These are phyloP conservation scores for Cicer chorassanicum DNA, from an alignment of 306 rosid species.

Conservation along the genomic window DNA sequence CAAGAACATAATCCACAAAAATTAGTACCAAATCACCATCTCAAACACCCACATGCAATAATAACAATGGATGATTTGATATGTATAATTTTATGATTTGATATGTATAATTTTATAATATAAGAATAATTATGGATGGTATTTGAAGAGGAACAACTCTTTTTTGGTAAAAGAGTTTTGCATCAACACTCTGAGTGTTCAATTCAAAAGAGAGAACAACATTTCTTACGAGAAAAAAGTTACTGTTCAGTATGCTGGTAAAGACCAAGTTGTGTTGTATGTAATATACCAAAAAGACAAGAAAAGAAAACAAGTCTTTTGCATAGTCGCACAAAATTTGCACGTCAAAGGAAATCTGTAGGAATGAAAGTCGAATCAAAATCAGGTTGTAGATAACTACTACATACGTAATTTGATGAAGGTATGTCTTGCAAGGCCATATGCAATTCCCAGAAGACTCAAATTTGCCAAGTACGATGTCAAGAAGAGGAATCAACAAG, in stretches of 20 bases:
- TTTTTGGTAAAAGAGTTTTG: conserved; percentile 90
- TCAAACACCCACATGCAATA: no score
- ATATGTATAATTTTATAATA: no score
- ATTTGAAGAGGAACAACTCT: conserved; percentile 76
- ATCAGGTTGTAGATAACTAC: conserved; percentile 83
- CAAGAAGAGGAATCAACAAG: conserved; percentile 92
- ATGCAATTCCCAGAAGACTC: conserved; percentile 83
- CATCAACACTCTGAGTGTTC: conserved; percentile 67
- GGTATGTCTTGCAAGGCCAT: conserved; percentile 86
- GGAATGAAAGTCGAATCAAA: conserved; percentile 73
- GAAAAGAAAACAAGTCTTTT: conserved; percentile 87
- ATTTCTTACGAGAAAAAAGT: no score
- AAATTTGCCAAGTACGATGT: conserved; percentile 87
- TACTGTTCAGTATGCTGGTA: no score
- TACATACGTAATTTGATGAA: conserved; percentile 86
- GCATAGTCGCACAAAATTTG: conserved; percentile 78
- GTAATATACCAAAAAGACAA: conserved; percentile 78
- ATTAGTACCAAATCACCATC: no score
- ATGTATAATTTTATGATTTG: no score
- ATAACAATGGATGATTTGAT: no score
- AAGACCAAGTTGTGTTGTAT: conserved; percentile 38
- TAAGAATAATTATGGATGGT: no score
- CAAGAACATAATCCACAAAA: no score
- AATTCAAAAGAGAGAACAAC: conserved; percentile 60
- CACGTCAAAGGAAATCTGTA: conserved; percentile 82